Conservation (phyloP, 208 protist genomes). For the Tritrichomonas musculus region DNA sequence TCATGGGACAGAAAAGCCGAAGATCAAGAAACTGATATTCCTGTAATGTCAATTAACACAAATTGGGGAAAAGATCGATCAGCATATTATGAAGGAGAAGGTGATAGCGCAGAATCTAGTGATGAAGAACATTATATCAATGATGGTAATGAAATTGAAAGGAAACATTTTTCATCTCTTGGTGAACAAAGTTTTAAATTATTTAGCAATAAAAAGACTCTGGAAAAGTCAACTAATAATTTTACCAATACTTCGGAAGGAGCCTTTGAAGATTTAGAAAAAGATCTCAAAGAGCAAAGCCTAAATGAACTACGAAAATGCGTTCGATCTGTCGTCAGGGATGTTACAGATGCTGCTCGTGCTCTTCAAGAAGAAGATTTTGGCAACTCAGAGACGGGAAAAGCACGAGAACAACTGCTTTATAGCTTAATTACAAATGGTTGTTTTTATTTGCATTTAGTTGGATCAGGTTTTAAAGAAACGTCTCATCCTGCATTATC, state of each 20-base stretch:
- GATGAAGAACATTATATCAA: slow-evolving; percentile 21
- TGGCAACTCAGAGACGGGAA: neutral
- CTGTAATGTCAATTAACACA: neutral
- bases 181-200: neutral
- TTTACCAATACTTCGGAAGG: too few relatives aligned
- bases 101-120: neutral
- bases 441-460: slow-evolving; percentile 9
- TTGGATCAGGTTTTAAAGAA: neutral
- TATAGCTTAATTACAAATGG: neutral
- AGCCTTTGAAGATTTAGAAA: neutral
- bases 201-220: neutral
- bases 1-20: too few relatives aligned
- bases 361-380: neutral
- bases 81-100: neutral
- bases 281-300: neutral
- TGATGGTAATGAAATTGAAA: neutral
- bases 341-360: neutral
- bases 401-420: neutral
- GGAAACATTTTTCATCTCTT: neutral
- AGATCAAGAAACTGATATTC: neutral
- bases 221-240: too few relatives aligned
- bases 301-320: neutral
- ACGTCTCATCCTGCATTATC: neutral
- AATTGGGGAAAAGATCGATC: neutral
- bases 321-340: neutral